A percentile compares a stretch with the other conserved stretches of the same genome.
These are phyloP conservation scores for Raffaelea deltoideospora DNA, from an alignment of 2,329 filamentous ascomycete genomes.

Conservation along the genomic window DNA sequence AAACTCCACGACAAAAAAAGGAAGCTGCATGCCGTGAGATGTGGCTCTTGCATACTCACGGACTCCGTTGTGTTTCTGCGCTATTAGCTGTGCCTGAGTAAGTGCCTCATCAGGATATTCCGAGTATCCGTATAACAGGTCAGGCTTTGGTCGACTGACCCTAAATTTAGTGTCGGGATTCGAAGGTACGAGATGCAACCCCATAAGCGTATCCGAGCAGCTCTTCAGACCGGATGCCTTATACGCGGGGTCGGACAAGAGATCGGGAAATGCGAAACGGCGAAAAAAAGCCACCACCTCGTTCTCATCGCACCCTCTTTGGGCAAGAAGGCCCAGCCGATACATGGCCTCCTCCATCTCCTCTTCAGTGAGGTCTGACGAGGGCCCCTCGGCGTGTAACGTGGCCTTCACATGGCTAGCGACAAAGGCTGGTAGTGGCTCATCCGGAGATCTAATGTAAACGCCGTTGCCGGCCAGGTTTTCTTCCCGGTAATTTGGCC, in stretches of 20 bases:
- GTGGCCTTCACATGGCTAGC: too few relatives aligned
- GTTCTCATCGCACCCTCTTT: neutral
- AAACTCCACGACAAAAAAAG: conserved; percentile 7
- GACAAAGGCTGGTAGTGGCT: too few relatives aligned
- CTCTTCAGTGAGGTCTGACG: too few relatives aligned
- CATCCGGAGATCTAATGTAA: too few relatives aligned
- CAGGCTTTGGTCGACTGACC: conserved; percentile 4
- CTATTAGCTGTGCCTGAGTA: conserved; percentile 3
- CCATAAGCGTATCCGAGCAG: neutral
- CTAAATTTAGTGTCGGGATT: conserved; percentile 2
- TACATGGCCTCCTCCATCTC: too few relatives aligned
- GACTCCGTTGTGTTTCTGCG: neutral
- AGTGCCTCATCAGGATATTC: neutral
- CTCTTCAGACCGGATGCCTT: neutral
- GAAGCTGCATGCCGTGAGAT: conserved; percentile 2
- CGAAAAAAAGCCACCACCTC: too few relatives aligned
- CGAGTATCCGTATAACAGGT: conserved; percentile 5
- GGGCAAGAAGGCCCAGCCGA: too few relatives aligned
- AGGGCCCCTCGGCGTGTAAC: too few relatives aligned
- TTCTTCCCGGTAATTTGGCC: too few relatives aligned
- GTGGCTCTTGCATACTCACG: neutral
- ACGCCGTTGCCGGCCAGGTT: too few relatives aligned
- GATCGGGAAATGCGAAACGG: too few relatives aligned
- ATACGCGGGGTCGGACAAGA: neutral
- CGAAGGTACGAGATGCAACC: neutral